phyloP scores from a whole-genome alignment of 495 filamentous ascomycete species.

The Bathelium albidoporum region DNA sequence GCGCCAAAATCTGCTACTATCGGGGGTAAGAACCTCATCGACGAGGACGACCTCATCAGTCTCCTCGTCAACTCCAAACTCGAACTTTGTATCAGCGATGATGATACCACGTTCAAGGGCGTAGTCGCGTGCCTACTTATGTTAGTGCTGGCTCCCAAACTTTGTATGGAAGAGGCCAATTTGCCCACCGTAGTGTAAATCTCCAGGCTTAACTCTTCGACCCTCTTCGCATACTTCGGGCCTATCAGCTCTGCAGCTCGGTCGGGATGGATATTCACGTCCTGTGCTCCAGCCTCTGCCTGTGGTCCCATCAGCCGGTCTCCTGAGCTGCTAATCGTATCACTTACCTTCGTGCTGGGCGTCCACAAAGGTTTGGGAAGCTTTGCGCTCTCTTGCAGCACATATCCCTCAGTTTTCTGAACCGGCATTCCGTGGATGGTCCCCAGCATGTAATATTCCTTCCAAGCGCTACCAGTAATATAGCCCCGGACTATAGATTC shows the following conservation, averaged over 20 bases:
- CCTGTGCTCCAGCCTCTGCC: slow-evolving; percentile 68
- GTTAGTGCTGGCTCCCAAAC: background rate
- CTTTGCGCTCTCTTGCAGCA: slow-evolving; percentile 59
- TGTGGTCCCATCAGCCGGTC: background rate
- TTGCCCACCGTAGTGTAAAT: slow-evolving; percentile 50
- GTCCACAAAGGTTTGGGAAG: slow-evolving; percentile 72
- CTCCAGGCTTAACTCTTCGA: slow-evolving; percentile 60
- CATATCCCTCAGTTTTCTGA: slow-evolving; percentile 31
- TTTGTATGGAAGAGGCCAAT: background rate
- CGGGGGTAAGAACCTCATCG: slow-evolving; percentile 81
- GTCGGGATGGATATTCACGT: slow-evolving; percentile 81
- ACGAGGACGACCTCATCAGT: slow-evolving; percentile 64
- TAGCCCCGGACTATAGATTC: slow-evolving; percentile 91
- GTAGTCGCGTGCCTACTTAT: slow-evolving; percentile 50
- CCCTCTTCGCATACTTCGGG: slow-evolving; percentile 56
- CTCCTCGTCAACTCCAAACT: slow-evolving; percentile 65
- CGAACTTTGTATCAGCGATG: slow-evolving; percentile 83
- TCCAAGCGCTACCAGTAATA: slow-evolving; percentile 88
- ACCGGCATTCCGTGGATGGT: slow-evolving; percentile 74
- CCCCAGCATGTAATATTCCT: slow-evolving; percentile 59
- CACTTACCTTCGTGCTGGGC: slow-evolving; percentile 62
- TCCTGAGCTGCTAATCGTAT: background rate
- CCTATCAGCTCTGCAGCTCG: slow-evolving; percentile 47
- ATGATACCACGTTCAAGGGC: slow-evolving; percentile 74
- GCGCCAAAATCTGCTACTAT: slow-evolving; percentile 74